phyloP scores from a whole-genome alignment of 495 filamentous ascomycete genomes.

The Penicillium silybi region DNA sequence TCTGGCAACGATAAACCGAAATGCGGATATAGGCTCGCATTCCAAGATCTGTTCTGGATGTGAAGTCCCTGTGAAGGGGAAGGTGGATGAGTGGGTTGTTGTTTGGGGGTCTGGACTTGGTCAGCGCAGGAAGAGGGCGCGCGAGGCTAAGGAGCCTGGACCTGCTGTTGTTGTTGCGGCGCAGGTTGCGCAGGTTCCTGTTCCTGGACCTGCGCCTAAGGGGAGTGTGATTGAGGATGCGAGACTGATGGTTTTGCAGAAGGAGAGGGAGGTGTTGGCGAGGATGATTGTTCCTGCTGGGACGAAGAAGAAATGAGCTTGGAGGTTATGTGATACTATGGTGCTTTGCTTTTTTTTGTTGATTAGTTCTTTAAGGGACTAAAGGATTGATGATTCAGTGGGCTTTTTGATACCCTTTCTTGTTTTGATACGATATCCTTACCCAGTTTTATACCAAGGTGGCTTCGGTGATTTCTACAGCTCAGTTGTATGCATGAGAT shows the following conservation, averaged over 20 bases:
- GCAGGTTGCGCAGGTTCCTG: constrained; percentile 18
- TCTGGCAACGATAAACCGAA: constrained; percentile 24
- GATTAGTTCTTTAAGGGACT: not conserved
- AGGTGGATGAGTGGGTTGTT: constrained; percentile 40
- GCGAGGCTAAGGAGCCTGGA: constrained; percentile 18
- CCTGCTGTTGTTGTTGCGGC: constrained; percentile 21
- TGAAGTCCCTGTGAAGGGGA: constrained; percentile 23
- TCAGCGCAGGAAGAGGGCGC: constrained; percentile 30
- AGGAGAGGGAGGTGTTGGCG: constrained; percentile 40
- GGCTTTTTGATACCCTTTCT: not conserved
- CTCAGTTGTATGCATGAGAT: not conserved
- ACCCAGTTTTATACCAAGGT: not conserved
- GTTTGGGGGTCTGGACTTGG: constrained; percentile 39
- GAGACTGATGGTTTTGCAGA: constrained; percentile 41
- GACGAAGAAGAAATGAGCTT: constrained; percentile 28
- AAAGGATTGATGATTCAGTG: not conserved
- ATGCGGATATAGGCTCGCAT: constrained; percentile 37
- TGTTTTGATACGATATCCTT: not conserved
- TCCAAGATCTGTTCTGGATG: constrained; percentile 39
- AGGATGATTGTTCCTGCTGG: constrained; percentile 35
- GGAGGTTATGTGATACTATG: not conserved
- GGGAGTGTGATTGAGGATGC: constrained; percentile 44
- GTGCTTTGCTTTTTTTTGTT: not conserved
- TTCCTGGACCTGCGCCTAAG: constrained; percentile 22
- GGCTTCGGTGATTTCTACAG: not conserved